These are phyloP conservation scores for Boletus reticulatus DNA, from an alignment of 768 basidiomycete species.

Conservation along the genomic window DNA sequence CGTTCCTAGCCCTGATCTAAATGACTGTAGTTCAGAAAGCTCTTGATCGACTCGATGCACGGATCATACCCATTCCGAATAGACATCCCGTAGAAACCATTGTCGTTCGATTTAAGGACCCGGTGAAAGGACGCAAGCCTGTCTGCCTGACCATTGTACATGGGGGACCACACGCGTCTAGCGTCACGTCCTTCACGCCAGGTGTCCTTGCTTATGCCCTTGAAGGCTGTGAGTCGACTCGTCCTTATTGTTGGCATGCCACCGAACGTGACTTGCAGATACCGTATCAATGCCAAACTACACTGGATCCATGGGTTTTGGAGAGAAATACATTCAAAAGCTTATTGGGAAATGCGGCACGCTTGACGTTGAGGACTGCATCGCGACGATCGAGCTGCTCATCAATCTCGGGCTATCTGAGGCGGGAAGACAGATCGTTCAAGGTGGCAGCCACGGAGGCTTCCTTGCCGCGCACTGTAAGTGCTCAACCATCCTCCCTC, in stretches of 20 bases:
- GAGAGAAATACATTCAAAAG: conserved; percentile 53
- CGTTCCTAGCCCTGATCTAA: background rate
- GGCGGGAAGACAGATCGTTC: conserved; percentile 51
- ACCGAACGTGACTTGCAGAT: conserved; percentile 34
- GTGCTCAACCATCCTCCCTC: conserved; percentile 20
- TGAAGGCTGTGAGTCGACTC: conserved; percentile 55
- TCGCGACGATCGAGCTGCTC: conserved; percentile 51
- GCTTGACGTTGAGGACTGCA: conserved; percentile 65
- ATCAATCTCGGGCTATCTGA: conserved; percentile 48
- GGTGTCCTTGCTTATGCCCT: conserved; percentile 44
- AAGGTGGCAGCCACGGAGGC: conserved; percentile 72
- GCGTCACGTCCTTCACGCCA: conserved; percentile 48
- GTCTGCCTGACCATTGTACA: conserved; percentile 56
- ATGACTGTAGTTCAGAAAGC: conserved; percentile 38
- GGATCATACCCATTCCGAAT: conserved; percentile 49
- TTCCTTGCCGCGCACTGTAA: conserved; percentile 58
- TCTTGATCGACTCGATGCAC: conserved; percentile 39
- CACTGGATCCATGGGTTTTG: conserved; percentile 65
- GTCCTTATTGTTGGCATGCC: background rate
- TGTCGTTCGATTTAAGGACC: conserved; percentile 38
- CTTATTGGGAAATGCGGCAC: conserved; percentile 60
- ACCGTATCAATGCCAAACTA: conserved; percentile 64
- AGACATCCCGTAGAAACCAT: conserved; percentile 54
- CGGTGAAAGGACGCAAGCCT: conserved; percentile 21
- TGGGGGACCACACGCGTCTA: conserved; percentile 60